phyloP scores from a whole-genome alignment of 2,329 filamentous ascomycete species.

The Colletotrichum neosansevieriae region DNA sequence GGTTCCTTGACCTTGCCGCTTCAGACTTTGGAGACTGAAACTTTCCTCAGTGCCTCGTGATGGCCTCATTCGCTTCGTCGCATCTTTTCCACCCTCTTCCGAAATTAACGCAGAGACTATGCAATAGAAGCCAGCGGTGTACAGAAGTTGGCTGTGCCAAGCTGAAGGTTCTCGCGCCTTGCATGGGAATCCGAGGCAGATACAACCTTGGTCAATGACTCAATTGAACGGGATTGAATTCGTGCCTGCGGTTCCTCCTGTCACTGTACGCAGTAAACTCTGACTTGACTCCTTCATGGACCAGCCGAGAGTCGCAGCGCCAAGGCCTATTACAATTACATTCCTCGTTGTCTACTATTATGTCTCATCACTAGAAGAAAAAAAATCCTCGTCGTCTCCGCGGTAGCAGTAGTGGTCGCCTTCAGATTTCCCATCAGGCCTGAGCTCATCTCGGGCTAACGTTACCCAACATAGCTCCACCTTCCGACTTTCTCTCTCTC shows the following conservation, averaged over 20 bases:
- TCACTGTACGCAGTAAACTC: constrained; percentile 1
- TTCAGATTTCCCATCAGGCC: constrained; percentile 17
- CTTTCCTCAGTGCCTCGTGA: constrained; percentile 35
- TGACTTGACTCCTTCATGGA: not conserved
- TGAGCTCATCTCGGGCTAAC: constrained; percentile 31
- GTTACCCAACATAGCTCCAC: constrained; percentile 34
- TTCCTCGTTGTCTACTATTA: constrained; percentile 27
- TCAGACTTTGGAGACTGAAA: constrained; percentile 37
- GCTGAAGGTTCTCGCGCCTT: constrained; percentile 2
- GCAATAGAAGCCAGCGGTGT: not conserved
- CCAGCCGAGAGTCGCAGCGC: no score
- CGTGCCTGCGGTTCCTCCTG: constrained; percentile 12
- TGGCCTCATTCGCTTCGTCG: constrained; percentile 37
- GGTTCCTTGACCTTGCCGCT: constrained; percentile 29
- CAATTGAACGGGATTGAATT: constrained; percentile 3
- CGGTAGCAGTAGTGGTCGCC: not conserved
- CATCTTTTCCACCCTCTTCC: constrained; percentile 23
- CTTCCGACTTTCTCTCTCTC: constrained; percentile 21
- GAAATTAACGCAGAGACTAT: constrained; percentile 15
- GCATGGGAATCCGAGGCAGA: constrained; percentile 12
- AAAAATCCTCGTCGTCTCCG: not conserved
- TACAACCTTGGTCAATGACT: not conserved
- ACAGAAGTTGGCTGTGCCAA: constrained; percentile 7
- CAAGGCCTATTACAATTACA: constrained; percentile 25
- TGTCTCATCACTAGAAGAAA: constrained; percentile 21